phyloP scores from a whole-genome alignment of 192 early-diverging fungal genomes.

The Coemansia sp. region DNA sequence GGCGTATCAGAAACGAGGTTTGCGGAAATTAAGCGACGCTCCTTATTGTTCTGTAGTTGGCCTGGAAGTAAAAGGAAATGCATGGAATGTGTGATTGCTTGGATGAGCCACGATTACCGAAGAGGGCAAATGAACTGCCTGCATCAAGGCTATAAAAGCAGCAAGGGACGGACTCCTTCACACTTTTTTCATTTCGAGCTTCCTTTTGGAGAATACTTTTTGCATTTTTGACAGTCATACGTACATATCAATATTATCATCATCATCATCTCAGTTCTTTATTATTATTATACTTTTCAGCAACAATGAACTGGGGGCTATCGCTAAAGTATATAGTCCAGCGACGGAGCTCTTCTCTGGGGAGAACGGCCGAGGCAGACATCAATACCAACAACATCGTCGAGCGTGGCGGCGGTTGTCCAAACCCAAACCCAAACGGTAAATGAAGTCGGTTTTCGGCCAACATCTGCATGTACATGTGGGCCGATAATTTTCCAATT shows the following conservation, averaged over 20 bases:
- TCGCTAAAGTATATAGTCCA: not conserved
- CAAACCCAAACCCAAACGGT: not conserved
- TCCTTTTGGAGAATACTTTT: not conserved
- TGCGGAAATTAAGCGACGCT: not conserved
- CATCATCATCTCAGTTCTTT: not conserved
- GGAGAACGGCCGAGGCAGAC: not conserved
- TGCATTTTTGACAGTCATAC: not conserved
- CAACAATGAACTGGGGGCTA: not conserved
- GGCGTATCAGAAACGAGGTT: not conserved
- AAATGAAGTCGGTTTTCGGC: not conserved
- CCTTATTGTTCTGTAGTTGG: not conserved
- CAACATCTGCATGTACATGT: not conserved
- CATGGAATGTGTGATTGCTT: not conserved
- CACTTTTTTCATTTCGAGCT: not conserved
- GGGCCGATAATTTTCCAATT: not conserved
- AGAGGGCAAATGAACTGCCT: not conserved
- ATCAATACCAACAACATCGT: not conserved
- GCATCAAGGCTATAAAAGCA: not conserved
- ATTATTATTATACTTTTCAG: not conserved
- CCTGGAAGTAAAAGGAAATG: not conserved
- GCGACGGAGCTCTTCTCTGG: not conserved
- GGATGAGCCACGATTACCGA: constrained; percentile 1
- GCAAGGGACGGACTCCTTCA: not conserved
- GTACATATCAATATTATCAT: not conserved
- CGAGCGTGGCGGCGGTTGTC: not conserved